Evolutionary conservation across 148 eudicot genomes (phyloP).

Genomic region (Rhododendron simsii): DNA sequence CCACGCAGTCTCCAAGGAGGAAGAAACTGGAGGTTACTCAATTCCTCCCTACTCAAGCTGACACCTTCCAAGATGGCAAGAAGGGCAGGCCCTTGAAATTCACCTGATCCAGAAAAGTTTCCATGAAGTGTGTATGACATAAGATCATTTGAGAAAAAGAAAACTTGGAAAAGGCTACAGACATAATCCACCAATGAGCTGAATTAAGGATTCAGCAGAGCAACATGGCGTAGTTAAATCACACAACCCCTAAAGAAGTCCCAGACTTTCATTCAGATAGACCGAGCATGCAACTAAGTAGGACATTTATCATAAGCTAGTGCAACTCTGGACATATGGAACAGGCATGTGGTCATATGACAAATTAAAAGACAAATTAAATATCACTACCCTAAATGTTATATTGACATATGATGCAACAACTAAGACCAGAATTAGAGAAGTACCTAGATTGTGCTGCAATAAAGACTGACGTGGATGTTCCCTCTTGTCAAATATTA

Average conservation of each 20-base stretch:
- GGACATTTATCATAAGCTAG: slow-evolving; percentile 1
- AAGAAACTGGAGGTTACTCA: slow-evolving; percentile 82
- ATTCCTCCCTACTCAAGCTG: slow-evolving; percentile 83
- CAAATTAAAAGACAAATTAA: not conserved
- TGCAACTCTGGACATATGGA: not conserved
- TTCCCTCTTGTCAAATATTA: slow-evolving; percentile 81
- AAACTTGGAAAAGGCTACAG: not conserved
- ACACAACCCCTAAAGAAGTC: not conserved
- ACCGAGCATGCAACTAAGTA: not conserved
- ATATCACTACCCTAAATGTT: not conserved
- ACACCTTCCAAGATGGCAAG: slow-evolving; percentile 83
- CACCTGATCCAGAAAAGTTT: slow-evolving; percentile 47
- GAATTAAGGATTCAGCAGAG: not conserved
- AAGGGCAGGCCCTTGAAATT: slow-evolving; percentile 91
- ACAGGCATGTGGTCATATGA: not conserved
- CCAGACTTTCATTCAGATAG: not conserved
- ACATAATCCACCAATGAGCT: not conserved
- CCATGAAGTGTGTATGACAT: not conserved
- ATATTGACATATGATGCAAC: slow-evolving; percentile 10
- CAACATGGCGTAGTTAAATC: not conserved
- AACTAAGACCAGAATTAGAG: slow-evolving; percentile 5
- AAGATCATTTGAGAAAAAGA: not conserved
- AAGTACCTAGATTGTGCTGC: slow-evolving; percentile 94
- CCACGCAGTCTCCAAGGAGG: slow-evolving; percentile 96
- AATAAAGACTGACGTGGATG: slow-evolving; percentile 83